These are phyloP conservation scores for Ascodesmis nigricans DNA, from an alignment of 495 filamentous ascomycete species.

Conservation along the genomic window DNA sequence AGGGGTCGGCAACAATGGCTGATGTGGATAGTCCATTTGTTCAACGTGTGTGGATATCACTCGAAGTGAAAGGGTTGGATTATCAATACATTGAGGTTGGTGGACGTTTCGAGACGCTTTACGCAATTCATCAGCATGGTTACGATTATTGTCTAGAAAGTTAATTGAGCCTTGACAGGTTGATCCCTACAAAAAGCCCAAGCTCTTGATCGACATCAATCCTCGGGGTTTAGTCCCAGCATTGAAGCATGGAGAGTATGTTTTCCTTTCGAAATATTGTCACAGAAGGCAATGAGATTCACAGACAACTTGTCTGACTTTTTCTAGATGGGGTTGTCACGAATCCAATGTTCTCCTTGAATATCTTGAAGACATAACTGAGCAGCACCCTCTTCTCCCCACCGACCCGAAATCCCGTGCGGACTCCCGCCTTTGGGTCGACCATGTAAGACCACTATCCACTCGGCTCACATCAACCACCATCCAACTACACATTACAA, in stretches of 20 bases:
- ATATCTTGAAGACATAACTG: slow-evolving; percentile 70
- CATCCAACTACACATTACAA: too few species aligned
- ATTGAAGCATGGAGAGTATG: slow-evolving; percentile 46
- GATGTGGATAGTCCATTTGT: slow-evolving; percentile 38
- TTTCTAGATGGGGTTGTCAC: slow-evolving; percentile 49
- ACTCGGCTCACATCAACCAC: neutral
- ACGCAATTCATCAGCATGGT: too few species aligned
- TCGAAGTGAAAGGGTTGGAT: slow-evolving; percentile 61
- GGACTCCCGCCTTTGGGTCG: slow-evolving; percentile 63
- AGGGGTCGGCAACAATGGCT: neutral
- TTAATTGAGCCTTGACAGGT: too few species aligned
- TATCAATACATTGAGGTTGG: slow-evolving; percentile 73
- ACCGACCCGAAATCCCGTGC: slow-evolving; percentile 47
- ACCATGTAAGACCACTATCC: slow-evolving; percentile 76
- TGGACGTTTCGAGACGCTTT: too few species aligned
- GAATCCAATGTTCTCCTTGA: slow-evolving; percentile 77
- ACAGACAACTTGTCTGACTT: too few species aligned
- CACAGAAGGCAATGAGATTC: too few species aligned
- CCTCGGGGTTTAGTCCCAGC: slow-evolving; percentile 76
- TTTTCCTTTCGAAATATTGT: slow-evolving; percentile 1
- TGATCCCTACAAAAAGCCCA: slow-evolving; percentile 67
- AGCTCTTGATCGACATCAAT: slow-evolving; percentile 58
- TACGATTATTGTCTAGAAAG: too few species aligned
- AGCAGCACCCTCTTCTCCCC: slow-evolving; percentile 39
- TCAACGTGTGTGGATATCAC: slow-evolving; percentile 84